Evolutionary conservation across 106 monocot species (phyloP), one percentile per base, ranked within the genome.

Genomic region (Allium fistulosum): DNA sequence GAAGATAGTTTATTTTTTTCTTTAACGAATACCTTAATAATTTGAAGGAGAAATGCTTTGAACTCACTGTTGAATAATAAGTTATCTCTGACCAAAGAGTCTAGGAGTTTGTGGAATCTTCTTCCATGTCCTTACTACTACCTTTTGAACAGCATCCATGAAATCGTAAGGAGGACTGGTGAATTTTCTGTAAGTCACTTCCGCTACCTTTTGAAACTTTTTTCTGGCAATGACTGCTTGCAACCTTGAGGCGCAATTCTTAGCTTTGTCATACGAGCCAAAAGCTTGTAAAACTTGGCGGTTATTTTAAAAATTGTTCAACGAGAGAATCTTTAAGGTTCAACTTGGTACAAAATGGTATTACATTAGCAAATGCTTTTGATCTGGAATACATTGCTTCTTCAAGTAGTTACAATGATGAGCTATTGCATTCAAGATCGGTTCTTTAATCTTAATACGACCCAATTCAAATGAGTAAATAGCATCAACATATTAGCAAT

Each of bases 191-290:
- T 92, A 97, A 49, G 92, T 87, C 58, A 79, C 76, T 82, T 92
- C 92, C 47, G 78, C 86, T 28, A 97, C 77, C 65, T 76, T 87
- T 76, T 97, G 96, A 79, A 97, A 97, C 46, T 77, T 86, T 5
- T 51, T 10, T 86, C 71, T 15, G 89, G 84, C 57, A 84, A 71
- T 14, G 53, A 28, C 64, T 89, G 88, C 59, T 76, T 89, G 70
- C 46, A 82, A 11, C 92, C 88, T 74, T 82, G 88, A 2, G 82
- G 84, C 51, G 84, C 78, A 73, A 92, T 84, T 17, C 74, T 67
- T 62, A 82, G 78, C 80, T 97, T 97, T 28, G 84, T 69, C 82
- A 85, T 80, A 48, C 69, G 81, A 67, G 84, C 75, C 70, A 97
- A 53, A 66, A 87, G 86, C 81, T 89, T 97, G 80, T 97, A 97